These are phyloP conservation scores for Cryoendolithus antarcticus DNA, from an alignment of 2,329 filamentous ascomycete genomes.

Conservation along the genomic window DNA sequence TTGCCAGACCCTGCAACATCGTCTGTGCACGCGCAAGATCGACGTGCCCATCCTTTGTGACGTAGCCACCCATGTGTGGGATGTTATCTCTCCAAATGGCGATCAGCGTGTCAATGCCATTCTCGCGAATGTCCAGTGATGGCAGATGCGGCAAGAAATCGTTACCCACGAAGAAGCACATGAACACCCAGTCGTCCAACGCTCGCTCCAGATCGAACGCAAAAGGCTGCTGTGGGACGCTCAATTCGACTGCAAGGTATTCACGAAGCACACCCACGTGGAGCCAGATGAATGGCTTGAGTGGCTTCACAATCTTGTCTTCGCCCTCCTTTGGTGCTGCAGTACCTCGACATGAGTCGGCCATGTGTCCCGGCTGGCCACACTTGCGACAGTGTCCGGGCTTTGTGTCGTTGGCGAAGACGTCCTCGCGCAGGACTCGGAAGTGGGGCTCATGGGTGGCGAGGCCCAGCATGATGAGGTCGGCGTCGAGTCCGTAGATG, in stretches of 20 bases:
- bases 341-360: constrained; percentile 69
- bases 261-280: constrained; percentile 85
- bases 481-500: constrained; percentile 93
- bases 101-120: constrained; percentile 90
- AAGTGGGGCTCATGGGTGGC: constrained; percentile 97
- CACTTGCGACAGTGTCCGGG: constrained; percentile 74
- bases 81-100: constrained; percentile 93
- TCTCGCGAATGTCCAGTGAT: constrained; percentile 89
- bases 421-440: constrained; percentile 88
- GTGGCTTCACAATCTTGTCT: constrained; percentile 67
- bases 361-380: constrained; percentile 84
- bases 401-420: constrained; percentile 83
- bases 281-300: constrained; percentile 97
- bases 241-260: constrained; percentile 82
- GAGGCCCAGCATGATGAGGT: constrained; percentile 96
- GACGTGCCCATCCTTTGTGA: constrained; percentile 89
- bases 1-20: constrained; percentile 78
- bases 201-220: constrained; percentile 87
- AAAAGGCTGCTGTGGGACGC: constrained; percentile 71
- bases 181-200: constrained; percentile 96
- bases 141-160: constrained; percentile 96
- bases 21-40: constrained; percentile 76
- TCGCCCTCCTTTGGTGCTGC: constrained; percentile 60
- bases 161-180: constrained; percentile 98
- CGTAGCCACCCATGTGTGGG: constrained; percentile 81